phyloP scores from a whole-genome alignment of 768 basidiomycete species.

The Suillus brevipes region DNA sequence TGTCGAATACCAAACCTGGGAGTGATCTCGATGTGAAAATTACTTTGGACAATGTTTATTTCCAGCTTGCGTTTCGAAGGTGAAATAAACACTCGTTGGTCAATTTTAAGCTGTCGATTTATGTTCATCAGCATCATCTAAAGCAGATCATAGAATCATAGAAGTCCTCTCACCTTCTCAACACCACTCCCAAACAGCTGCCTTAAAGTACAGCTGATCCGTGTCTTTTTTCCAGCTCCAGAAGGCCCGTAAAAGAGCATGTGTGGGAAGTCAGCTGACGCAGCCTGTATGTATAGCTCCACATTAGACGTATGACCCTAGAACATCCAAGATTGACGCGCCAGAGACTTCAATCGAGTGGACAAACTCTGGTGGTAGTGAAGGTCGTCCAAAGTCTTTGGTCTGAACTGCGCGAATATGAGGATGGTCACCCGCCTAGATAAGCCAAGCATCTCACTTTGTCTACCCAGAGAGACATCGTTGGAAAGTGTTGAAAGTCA shows the following conservation, averaged over 20 bases:
- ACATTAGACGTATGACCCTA: background rate
- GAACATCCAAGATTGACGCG: constrained; percentile 30
- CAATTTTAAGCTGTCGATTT: constrained; percentile 84
- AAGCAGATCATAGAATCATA: constrained; percentile 2
- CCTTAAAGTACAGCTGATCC: constrained; percentile 85
- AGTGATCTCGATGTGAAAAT: constrained; percentile 97
- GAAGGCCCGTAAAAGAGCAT: constrained; percentile 97
- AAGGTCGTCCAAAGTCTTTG: constrained; percentile 78
- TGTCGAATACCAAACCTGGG: constrained; percentile 65
- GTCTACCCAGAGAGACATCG: constrained; percentile 74
- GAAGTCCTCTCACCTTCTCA: constrained; percentile 67
- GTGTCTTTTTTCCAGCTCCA: constrained; percentile 97
- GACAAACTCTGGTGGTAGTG: constrained; percentile 88
- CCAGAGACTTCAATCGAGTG: constrained; percentile 75
- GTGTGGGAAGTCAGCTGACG: constrained; percentile 94
- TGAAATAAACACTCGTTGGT: constrained; percentile 93
- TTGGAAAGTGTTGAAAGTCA: background rate
- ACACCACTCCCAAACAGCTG: constrained; percentile 90
- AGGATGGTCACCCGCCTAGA: background rate
- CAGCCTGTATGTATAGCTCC: constrained; percentile 50
- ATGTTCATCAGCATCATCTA: background rate
- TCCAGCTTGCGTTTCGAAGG: constrained; percentile 94
- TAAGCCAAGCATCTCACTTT: constrained; percentile 24
- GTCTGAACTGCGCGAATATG: constrained; percentile 66
- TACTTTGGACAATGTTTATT: constrained; percentile 95